Base-by-base conservation (phyloP, 805 yeast genomes). In the Metschnikowia aberdeeniae region DNA sequence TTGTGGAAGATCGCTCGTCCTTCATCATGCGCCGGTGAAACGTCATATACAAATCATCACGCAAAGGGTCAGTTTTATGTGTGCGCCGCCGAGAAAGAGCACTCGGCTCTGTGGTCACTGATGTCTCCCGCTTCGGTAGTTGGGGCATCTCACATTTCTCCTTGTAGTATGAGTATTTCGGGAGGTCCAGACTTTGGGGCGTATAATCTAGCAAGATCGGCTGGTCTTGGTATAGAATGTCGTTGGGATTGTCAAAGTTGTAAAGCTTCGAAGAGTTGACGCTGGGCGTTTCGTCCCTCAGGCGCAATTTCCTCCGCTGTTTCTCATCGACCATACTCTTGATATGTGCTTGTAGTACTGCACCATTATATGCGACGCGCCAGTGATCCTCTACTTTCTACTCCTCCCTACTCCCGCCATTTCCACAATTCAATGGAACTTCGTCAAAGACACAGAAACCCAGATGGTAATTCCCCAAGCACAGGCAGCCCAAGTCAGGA, bases 21-120 rank as follows among this genome's bases (percentile, higher is more conserved):
- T 77, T 77, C 50, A 76, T 78, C 80, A 84, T 78, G 33, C 76
- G 70, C 34, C 72, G 72, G 62, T 85, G 90, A 54, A 73, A 77
- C 11, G 66, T 49, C 27, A 60, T 55, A 57, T 67, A 81, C 11
- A 66, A 14, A 0, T 58, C 52, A 57, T 80, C 84, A 1, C 61
- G 54, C 39, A 86, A 63, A 4, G 81, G 78, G 45, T 70, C 75
- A 5, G 36, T 46, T 19, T 22, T 37, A 27, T 36, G 36, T 20
- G 59, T 55, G 17, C 59, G 46, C 28, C 57, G 50, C 29, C 67
- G 47, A 20, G 65, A 64, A 35, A 50, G 46, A 32, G 31, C 33
- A 11, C 24, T 19, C 10, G 30, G 44, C 14, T 34, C 29, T 17
- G 8, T 36, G 13, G 42, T 22, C 6, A 36, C 9, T 19, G 3